Evolutionary conservation across 768 basidiomycete genomes (phyloP), one percentile per base, ranked within the genome.

Genomic region (Xanthoconium purpureum): DNA sequence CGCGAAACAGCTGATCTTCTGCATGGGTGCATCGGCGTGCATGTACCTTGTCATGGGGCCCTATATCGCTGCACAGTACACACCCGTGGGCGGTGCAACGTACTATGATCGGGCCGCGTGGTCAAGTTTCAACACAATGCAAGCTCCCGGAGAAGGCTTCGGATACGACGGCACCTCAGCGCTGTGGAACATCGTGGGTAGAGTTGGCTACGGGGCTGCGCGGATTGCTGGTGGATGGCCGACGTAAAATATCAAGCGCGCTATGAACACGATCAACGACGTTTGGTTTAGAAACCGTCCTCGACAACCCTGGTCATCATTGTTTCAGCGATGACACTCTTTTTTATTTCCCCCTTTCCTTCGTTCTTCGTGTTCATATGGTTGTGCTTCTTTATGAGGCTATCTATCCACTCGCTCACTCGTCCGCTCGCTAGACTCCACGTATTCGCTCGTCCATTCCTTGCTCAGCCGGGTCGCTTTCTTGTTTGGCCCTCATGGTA

Each of bases 41-140:
- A 78, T 86, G 56, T 75, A 87, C 59, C 73, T 88, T 46, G 79
- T 82, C 47, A 74, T 87, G 66, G 80, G 81, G 3, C 85, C 85
- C 17, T 82, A 84, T 55, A 75, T 78, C 51, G 71, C 84, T 55
- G 78, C 79, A 7, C 84, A 83, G 44, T 80, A 82, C 46, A 78
- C 80, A 47, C 70, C 74, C 17, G 75, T 83, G 6, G 85, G 87
- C 0, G 88, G 88, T n/a, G 76, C 85, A 39, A 86, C 84, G 35
- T 84, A 84, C 60, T 87, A 89, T 62, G 90, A 93, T 64, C 85
- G 90, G 12, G 78, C 81, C 9, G 87, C 87, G 29, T 93, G 91
- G 91, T 78, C 77, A 54, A 87, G 84, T 67, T 91, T 89, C 73
- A 91, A 92, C 66, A 74, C 81, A 12, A 80, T 93, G 75, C 81